These are phyloP conservation scores for Leptographium galeiforme DNA, from an alignment of 2,329 filamentous ascomycete species.

Conservation along the genomic window DNA sequence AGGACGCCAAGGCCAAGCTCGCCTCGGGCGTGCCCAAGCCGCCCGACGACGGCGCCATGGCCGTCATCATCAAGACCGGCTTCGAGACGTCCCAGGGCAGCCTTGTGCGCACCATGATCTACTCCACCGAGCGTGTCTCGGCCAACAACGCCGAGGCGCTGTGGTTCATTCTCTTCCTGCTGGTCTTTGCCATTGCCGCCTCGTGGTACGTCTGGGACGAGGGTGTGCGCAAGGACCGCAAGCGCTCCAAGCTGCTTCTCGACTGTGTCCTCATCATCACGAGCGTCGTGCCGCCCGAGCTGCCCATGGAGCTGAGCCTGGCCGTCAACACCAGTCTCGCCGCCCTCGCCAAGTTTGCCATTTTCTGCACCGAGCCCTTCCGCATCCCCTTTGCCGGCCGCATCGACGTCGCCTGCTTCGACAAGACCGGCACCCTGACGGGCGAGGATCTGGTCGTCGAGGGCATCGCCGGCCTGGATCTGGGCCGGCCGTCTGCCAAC, in stretches of 20 bases:
- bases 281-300: conserved; percentile 92
- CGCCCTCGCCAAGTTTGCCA: conserved; percentile 85
- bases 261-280: conserved; percentile 98
- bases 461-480: conserved; percentile 77
- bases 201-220: conserved; percentile 99
- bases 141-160: conserved; percentile 93
- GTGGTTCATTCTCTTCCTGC: conserved; percentile 93
- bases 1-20: conserved; percentile 58
- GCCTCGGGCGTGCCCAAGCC: conserved; percentile 68
- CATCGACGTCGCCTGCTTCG: conserved; percentile 93
- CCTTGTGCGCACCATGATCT: conserved; percentile 97
- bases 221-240: conserved; percentile 85
- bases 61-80: conserved; percentile 89
- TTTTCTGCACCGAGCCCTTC: conserved; percentile 98
- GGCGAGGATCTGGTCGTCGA: conserved; percentile 95
- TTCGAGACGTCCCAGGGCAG: conserved; percentile 98
- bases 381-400: conserved; percentile 92
- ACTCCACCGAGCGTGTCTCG: conserved; percentile 96
- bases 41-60: conserved; percentile 87
- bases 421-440: conserved; percentile 94
- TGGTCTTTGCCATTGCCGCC: conserved; percentile 90
- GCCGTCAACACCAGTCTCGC: conserved; percentile 96
- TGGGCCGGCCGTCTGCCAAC: conserved; percentile 36
- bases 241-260: conserved; percentile 90
- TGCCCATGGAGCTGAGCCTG: conserved; percentile 94